Percentiles rank a stretch among this genome's conserved stretches.
phyloP scores from a whole-genome alignment of 225 moss, liverwort and hornwort genomes.

The Lunularia cruciata region DNA sequence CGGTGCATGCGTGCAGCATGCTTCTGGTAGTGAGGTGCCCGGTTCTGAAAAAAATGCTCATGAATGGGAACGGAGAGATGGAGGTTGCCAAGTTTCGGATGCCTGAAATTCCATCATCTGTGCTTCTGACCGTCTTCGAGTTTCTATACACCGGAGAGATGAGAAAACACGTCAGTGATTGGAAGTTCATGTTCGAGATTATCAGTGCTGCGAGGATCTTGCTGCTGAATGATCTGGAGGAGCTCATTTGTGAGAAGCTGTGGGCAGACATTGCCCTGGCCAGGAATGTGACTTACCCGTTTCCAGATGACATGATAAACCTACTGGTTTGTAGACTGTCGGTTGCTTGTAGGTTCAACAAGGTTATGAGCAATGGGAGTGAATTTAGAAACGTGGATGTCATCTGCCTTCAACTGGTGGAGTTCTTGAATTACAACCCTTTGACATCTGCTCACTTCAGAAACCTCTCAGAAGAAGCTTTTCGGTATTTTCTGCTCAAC shows the following conservation, averaged over 20 bases:
- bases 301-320: slow-evolving; percentile 19
- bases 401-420: slow-evolving; percentile 35
- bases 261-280: slow-evolving; percentile 21
- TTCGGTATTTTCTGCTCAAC: slow-evolving; percentile 31
- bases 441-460: slow-evolving; percentile 31
- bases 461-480: slow-evolving; percentile 29
- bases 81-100: slow-evolving; percentile 21
- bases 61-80: slow-evolving; percentile 37
- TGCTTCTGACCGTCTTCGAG: slow-evolving; percentile 38
- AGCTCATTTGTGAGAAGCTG: slow-evolving; percentile 30
- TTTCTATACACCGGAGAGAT: slow-evolving; percentile 39
- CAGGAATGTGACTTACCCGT: slow-evolving; percentile 12
- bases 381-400: slow-evolving; percentile 15
- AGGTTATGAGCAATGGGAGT: slow-evolving; percentile 15
- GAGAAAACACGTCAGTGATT: slow-evolving; percentile 25
- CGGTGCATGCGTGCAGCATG: slow-evolving; percentile 38
- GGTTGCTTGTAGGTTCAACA: slow-evolving; percentile 33
- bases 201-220: slow-evolving; percentile 37
- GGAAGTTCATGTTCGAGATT: slow-evolving; percentile 33
- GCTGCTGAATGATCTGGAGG: slow-evolving; percentile 31
- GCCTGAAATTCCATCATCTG: slow-evolving; percentile 28
- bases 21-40: slow-evolving; percentile 33
- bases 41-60: slow-evolving; percentile 39
- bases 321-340: slow-evolving; percentile 26
- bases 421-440: slow-evolving; percentile 24